Base-by-base conservation (phyloP, 495 filamentous ascomycete genomes). In the Aspergillus baeticus region DNA sequence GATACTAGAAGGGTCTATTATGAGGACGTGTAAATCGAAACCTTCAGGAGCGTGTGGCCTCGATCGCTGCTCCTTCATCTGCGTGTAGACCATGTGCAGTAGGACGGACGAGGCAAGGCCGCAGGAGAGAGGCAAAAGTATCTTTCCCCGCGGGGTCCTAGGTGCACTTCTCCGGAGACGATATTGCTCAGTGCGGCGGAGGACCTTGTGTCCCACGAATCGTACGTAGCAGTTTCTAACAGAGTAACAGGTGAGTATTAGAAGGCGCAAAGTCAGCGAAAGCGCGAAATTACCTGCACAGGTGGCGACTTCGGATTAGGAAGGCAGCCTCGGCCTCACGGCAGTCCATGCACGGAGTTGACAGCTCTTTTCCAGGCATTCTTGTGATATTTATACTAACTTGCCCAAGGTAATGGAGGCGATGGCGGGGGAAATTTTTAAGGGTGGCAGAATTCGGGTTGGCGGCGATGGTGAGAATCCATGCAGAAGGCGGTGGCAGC, bases 61-160 rank as follows among this genome's bases (percentile, higher is more conserved):
- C 26, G 76, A 66, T 3, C 76, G 73, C 68, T 89, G 86, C 29
- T 68, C 73, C 57, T 82, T 72, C 34, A 91, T 69, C 63, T 91
- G 89, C 36, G 77, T 64, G 62, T 88, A 80, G 15, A 98, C 73
- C 15, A 97, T 77, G 63, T 92, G 81, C 26, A 98, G 70, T 20
- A 98, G 74, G 7, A 82, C 78, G n/a, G 85, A 79, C 0, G 93
- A 97, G 8, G 88, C 94, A 3, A 89, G 76, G 0, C 95, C 94
- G 58, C 91, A 84, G 1, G 92, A 96, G 4, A 96, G 62, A 1
- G 91, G 89, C 13, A 98, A 71, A 2, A 96, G 76, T 22, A 96
- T 77, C 46, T 77, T 81, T 45, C 75, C 74, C 50, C 78, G 72
- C 31, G 69, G 45, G 39, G 69, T 63, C 41, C 68, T 61, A 44